phyloP scores from a whole-genome alignment of 2,329 filamentous ascomycete species.

The Sarocladium kiliense region DNA sequence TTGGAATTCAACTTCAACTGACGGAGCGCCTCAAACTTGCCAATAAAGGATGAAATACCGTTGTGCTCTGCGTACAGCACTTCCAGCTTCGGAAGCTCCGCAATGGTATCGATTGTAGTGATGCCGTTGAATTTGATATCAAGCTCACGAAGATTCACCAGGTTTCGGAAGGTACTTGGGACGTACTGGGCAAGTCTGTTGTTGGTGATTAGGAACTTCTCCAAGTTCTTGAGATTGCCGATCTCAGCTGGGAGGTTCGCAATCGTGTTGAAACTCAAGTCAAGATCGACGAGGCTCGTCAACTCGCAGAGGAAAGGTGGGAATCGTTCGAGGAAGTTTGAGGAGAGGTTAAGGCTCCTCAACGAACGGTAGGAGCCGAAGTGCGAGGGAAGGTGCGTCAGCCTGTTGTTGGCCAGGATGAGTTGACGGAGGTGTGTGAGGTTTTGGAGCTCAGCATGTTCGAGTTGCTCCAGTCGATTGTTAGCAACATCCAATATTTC shows the following conservation, averaged over 20 bases:
- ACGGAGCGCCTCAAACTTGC: conserved; percentile 79
- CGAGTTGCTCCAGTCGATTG: conserved; percentile 82
- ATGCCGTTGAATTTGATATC: conserved; percentile 93
- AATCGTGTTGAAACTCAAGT: conserved; percentile 95
- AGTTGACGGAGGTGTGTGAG: conserved; percentile 77
- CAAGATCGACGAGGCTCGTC: conserved; percentile 80
- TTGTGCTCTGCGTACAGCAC: conserved; percentile 90
- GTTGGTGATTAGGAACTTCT: conserved; percentile 92
- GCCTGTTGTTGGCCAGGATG: conserved; percentile 88
- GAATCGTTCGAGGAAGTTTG: conserved; percentile 83
- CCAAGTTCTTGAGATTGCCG: conserved; percentile 71
- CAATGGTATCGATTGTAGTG: conserved; percentile 81
- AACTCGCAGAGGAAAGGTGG: conserved; percentile 81
- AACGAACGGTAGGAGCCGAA: conserved; percentile 77
- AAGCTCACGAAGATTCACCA: conserved; percentile 78
- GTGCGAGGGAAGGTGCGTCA: conserved; percentile 72
- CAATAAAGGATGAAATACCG: conserved; percentile 81
- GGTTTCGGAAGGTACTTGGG: conserved; percentile 64
- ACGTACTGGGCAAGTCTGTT: conserved; percentile 78
- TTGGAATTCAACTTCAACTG: conserved; percentile 90
- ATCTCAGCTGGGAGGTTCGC: conserved; percentile 70
- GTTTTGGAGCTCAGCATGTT: conserved; percentile 74
- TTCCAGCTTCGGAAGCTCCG: conserved; percentile 79
- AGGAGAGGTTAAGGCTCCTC: conserved; percentile 84
- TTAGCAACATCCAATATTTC: conserved; percentile 94